Conservation (phyloP, 1,284 basidiomycete genomes). For the Cutaneotrichosporon mucoides region DNA sequence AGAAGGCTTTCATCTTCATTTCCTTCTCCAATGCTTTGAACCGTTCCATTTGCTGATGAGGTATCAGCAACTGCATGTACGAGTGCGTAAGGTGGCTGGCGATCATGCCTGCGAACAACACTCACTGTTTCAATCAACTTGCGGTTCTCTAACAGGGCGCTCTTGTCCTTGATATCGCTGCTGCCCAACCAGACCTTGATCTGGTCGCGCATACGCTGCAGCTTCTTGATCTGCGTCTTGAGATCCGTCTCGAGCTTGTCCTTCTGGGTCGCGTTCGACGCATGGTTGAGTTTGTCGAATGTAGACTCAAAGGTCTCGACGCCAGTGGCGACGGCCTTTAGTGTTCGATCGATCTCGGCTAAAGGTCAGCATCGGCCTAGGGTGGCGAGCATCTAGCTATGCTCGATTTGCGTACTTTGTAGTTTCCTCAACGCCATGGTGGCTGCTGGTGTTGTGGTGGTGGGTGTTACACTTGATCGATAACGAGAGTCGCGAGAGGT, state of each 20-base stretch:
- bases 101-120: too few species aligned
- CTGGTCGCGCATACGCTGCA: slow-evolving; percentile 95
- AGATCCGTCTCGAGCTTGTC: slow-evolving; percentile 93
- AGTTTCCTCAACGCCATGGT: slow-evolving; percentile 45
- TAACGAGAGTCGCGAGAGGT: neutral
- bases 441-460: neutral
- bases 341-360: slow-evolving; percentile 95
- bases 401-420: slow-evolving; percentile 28
- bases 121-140: slow-evolving; percentile 95
- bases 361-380: slow-evolving; percentile 14
- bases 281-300: slow-evolving; percentile 93
- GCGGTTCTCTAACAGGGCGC: slow-evolving; percentile 83
- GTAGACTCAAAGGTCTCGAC: slow-evolving; percentile 93
- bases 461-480: neutral
- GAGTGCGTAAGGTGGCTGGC: too few species aligned
- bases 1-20: slow-evolving; percentile 99
- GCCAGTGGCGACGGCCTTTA: slow-evolving; percentile 90
- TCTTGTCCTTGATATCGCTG: slow-evolving; percentile 99
- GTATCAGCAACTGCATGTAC: slow-evolving; percentile 1
- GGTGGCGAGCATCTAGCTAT: too few species aligned
- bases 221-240: slow-evolving; percentile 98
- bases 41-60: slow-evolving; percentile 95
- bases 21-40: slow-evolving; percentile 99
- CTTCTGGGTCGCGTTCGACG: slow-evolving; percentile 86
- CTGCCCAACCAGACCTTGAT: slow-evolving; percentile 99